Conservation (phyloP, 2,329 filamentous ascomycete genomes). For the Cyclaneusma minus region DNA sequence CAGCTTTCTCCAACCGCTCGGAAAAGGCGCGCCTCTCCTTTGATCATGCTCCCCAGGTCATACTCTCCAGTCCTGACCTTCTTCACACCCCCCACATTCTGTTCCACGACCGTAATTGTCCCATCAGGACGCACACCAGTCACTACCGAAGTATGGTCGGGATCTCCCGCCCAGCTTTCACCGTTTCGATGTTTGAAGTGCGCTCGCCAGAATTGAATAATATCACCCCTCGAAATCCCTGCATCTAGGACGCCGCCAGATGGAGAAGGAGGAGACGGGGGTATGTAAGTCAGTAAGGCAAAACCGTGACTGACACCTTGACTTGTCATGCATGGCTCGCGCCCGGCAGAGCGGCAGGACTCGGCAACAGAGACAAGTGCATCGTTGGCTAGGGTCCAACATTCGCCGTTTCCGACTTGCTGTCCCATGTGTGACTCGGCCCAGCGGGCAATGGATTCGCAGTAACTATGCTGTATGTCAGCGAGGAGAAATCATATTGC, state of each 20-base stretch:
- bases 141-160: conserved; percentile 20
- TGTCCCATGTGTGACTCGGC: conserved; percentile 15
- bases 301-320: conserved; percentile 18
- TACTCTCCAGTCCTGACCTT: conserved; percentile 15
- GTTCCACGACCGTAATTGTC: conserved; percentile 17
- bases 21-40: conserved; percentile 18
- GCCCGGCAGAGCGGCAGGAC: conserved; percentile 8
- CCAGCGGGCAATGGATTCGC: conserved; percentile 16
- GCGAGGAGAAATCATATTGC: too few relatives aligned
- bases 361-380: conserved; percentile 14
- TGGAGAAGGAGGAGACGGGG: conserved; percentile 8
- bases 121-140: conserved; percentile 13
- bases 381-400: conserved; percentile 21
- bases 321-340: conserved; percentile 17
- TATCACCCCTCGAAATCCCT: conserved; percentile 18
- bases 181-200: conserved; percentile 15
- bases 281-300: conserved; percentile 16
- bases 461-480: conserved; percentile 11
- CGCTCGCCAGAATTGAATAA: conserved; percentile 19
- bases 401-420: conserved; percentile 22
- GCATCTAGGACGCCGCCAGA: conserved; percentile 11
- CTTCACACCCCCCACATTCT: conserved; percentile 18
- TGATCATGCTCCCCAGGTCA: conserved; percentile 14
- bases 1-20: conserved; percentile 16
- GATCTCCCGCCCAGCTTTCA: conserved; percentile 15